A percentile compares a stretch with the other conserved stretches of the same genome.
phyloP scores from a whole-genome alignment of 2,329 filamentous ascomycete species.

The Talaromyces verruculosus region DNA sequence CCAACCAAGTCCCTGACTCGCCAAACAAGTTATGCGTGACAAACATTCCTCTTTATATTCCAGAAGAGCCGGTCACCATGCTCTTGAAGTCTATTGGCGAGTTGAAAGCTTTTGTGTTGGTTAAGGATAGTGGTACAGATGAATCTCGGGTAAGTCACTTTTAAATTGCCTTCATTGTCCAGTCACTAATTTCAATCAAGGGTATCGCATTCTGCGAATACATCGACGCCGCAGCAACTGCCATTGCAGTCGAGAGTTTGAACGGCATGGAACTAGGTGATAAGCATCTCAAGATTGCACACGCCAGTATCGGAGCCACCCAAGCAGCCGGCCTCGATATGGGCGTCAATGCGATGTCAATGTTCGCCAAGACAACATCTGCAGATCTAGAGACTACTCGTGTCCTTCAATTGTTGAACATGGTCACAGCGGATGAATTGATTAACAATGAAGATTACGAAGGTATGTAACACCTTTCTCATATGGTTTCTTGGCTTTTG shows the following conservation, averaged over 20 bases:
- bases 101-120: conserved; percentile 85
- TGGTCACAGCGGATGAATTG: conserved; percentile 95
- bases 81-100: conserved; percentile 88
- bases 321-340: conserved; percentile 90
- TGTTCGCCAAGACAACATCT: conserved; percentile 87
- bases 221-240: conserved; percentile 69
- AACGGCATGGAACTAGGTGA: conserved; percentile 94
- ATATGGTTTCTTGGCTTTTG: background rate
- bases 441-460: conserved; percentile 94
- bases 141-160: conserved; percentile 74
- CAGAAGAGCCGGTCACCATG: conserved; percentile 88
- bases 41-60: conserved; percentile 83
- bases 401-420: conserved; percentile 92
- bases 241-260: conserved; percentile 83
- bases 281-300: conserved; percentile 76
- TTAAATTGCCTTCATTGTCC: background rate
- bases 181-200: conserved; percentile 53
- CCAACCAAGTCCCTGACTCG: conserved; percentile 81
- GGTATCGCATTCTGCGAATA: conserved; percentile 98
- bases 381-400: conserved; percentile 75
- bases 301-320: conserved; percentile 90
- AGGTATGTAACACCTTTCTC: conserved; percentile 55
- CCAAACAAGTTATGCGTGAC: conserved; percentile 93
- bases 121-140: conserved; percentile 80
- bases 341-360: conserved; percentile 95